These are phyloP conservation scores for Phialemoniopsis sp. DNA, from an alignment of 2,329 filamentous ascomycete species.

Conservation along the genomic window DNA sequence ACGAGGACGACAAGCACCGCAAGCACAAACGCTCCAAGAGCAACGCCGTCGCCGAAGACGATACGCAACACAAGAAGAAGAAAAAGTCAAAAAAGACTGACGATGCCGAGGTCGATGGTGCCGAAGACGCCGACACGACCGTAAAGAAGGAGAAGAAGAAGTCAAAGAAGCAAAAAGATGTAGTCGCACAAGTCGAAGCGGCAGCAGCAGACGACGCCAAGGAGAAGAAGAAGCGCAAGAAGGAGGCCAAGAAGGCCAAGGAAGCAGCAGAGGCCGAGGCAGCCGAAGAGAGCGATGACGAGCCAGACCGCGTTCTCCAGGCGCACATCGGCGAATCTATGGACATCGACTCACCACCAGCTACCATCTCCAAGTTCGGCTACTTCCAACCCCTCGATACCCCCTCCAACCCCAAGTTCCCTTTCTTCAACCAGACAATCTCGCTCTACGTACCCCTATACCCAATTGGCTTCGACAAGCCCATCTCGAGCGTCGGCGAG, in stretches of 20 bases:
- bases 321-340: constrained; percentile 25
- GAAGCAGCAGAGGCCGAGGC: constrained; percentile 12
- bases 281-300: constrained; percentile 16
- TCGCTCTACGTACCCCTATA: constrained; percentile 77
- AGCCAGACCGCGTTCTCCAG: constrained; percentile 3
- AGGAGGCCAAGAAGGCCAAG: constrained; percentile 18
- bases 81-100: constrained; percentile 4
- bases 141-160: constrained; percentile 30
- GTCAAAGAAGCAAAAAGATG: constrained; percentile 18
- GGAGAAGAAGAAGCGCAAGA: constrained; percentile 23
- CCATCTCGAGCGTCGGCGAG: constrained; percentile 65
- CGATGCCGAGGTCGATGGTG: constrained; percentile 12
- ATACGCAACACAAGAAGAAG: neutral
- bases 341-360: constrained; percentile 28
- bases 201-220: constrained; percentile 11
- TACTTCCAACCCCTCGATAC: constrained; percentile 26
- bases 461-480: constrained; percentile 64
- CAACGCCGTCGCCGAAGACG: neutral
- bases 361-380: constrained; percentile 14
- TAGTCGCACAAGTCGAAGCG: constrained; percentile 4
- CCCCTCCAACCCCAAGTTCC: constrained; percentile 46
- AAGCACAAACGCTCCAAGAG: constrained; percentile 4
- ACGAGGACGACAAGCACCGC: constrained; percentile 3
- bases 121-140: constrained; percentile 20
- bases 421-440: constrained; percentile 75